Base-by-base conservation (phyloP, 257 asterid species). In the Scutellaria barbata region DNA sequence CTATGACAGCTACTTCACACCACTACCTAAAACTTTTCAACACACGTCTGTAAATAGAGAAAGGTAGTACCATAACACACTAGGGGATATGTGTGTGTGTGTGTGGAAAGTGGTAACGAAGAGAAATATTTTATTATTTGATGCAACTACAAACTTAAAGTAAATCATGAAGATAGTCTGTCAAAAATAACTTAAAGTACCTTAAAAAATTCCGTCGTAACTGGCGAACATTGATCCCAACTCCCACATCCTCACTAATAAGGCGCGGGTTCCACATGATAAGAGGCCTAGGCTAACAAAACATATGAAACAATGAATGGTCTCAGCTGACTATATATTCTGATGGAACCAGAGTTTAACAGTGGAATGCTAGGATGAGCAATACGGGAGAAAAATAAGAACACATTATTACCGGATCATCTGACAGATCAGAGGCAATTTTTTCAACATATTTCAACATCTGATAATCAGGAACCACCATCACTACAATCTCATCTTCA, bases 231-330 rank as follows among this genome's bases (percentile, higher is more conserved):
- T 89, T 93, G 80, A 90, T 86, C 52, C 98, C 97, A 37, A 93
- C 94, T 78, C 98, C 98, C 45, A 93, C 98, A 69, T 90, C 98
- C 83, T 89, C 96, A 74, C 98, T 93, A 63, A 93, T 56, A 81
- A 93, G 96, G 79, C 92, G 93, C 1, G 98, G 98, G 74, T 93
- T 93, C 98, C 98, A 93, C 98, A 93, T 93, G 89, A 93, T 84
- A 75, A 93, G 97, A 81, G 98, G 96, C 88, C 96, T 93, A 85
- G 97, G 97, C 98, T 93, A 87, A 81, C 79, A 82, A 72, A 76
- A 46, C 65, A 74, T 64, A 67, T 60, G 65, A 71, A 73, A 83
- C 81, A 75, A 72, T 56, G 69, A 50, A 66, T 56, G 17, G 61
- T 72, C 64, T 52, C 48, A 74, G 66, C 61, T 66, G 17, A 60